Percentiles rank a stretch among this genome's conserved stretches.
phyloP scores from a whole-genome alignment of 441 rosid genomes.

The Euphorbia celastroides region DNA sequence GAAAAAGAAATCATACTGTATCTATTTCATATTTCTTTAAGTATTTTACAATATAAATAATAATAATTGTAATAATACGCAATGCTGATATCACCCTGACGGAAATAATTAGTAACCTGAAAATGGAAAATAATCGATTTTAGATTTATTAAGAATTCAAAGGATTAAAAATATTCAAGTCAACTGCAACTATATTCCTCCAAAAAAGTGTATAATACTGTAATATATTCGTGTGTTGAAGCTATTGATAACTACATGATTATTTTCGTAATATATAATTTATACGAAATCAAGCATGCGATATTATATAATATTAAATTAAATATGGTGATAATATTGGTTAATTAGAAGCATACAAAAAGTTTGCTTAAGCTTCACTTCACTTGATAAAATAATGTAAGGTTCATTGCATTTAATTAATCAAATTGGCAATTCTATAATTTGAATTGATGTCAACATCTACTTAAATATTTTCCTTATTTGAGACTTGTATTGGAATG shows the following conservation, averaged over 20 bases:
- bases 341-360: not conserved
- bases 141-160: not conserved
- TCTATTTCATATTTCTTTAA: not conserved
- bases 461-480: not conserved
- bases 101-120: not conserved
- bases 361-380: slow-evolving; percentile 11
- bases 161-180: not conserved
- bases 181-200: not conserved
- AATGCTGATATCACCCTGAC: slow-evolving; percentile 15
- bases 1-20: not conserved
- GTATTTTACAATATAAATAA: not conserved
- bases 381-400: slow-evolving; percentile 8
- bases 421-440: not conserved
- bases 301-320: no score
- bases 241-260: not conserved
- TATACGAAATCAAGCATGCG: no score
- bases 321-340: not conserved
- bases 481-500: not conserved
- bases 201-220: no score
- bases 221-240: not conserved
- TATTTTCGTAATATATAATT: no score
- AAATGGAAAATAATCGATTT: not conserved
- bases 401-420: slow-evolving; percentile 12
- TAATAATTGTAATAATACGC: not conserved
- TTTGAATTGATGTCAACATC: not conserved